These are phyloP conservation scores for Ophiostoma ips DNA, from an alignment of 2,329 filamentous ascomycete species.

Conservation along the genomic window DNA sequence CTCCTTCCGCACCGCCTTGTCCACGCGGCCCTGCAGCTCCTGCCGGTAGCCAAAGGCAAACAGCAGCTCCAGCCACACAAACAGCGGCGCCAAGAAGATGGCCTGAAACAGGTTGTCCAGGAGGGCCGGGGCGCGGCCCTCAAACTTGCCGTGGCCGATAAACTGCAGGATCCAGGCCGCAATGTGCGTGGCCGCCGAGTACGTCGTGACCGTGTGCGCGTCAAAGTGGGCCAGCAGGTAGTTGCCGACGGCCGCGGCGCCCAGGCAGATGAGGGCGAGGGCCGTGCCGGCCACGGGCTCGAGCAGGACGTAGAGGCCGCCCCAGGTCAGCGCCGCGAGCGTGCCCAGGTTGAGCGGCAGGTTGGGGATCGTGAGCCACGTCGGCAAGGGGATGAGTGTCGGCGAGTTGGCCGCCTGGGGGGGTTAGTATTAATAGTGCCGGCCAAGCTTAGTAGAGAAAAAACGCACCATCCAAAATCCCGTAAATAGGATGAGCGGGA, in stretches of 20 bases:
- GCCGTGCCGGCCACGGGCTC: slow-evolving; percentile 82
- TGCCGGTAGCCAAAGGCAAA: slow-evolving; percentile 84
- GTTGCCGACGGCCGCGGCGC: slow-evolving; percentile 60
- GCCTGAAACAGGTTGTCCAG: slow-evolving; percentile 88
- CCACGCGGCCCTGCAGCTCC: slow-evolving; percentile 69
- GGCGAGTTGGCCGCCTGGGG: slow-evolving; percentile 47
- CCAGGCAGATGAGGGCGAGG: slow-evolving; percentile 63
- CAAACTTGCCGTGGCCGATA: slow-evolving; percentile 77
- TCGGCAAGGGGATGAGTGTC: slow-evolving; percentile 49
- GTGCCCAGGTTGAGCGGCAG: slow-evolving; percentile 53
- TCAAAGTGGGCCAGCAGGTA: slow-evolving; percentile 49
- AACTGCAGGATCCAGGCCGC: slow-evolving; percentile 82
- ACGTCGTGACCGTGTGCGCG: slow-evolving; percentile 40
- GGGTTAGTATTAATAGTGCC: neutral
- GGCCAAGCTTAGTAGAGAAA: no score
- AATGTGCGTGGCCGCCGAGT: slow-evolving; percentile 45
- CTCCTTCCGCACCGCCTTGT: slow-evolving; percentile 61
- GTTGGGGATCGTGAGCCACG: slow-evolving; percentile 53
- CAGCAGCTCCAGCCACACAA: slow-evolving; percentile 90
- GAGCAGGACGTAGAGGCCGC: slow-evolving; percentile 73
- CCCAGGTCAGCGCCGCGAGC: slow-evolving; percentile 52
- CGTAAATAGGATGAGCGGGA: slow-evolving; percentile 61
- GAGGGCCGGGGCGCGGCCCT: slow-evolving; percentile 75
- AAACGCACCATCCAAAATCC: slow-evolving; percentile 51
- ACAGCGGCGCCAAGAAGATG: slow-evolving; percentile 83